Evolutionary conservation across 2,329 filamentous ascomycete species (phyloP), one percentile per base, ranked within the genome.

Genomic region (Aspergillus terreus): DNA sequence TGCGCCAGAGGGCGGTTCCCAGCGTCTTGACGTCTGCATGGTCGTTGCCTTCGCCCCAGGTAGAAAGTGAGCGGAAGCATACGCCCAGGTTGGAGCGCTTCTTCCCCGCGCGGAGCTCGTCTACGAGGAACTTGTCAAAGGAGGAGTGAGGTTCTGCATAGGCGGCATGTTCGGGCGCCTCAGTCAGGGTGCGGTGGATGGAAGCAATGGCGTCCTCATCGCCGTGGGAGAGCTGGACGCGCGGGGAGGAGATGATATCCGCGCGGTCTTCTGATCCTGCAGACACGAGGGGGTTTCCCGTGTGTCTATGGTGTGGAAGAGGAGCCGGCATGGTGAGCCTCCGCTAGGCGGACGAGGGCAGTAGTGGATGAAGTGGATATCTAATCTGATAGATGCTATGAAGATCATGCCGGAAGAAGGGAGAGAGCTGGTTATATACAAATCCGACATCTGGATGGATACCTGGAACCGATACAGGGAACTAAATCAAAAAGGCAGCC

Each of bases 11-110:
- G 1, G 87, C 86, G 47, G 85, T 80, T 0, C 86, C 86, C 0
- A 91, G 69, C 0, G 86, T 89, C 57, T 82, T 82, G 17, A 87
- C 84, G 57, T 85, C 83, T 0, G 79, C 78, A 2, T 85, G 76
- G 1, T 80, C 83, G 33, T 79, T 80, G 5, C 82, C 84, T 9
- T 82, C 72, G 11, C 87, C 87, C 69, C 86, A 85, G 15, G 90
- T 87, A 0, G 82, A 88, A 42, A 91, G 74, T 54, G 86, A 78
- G 67, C 85, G 86, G 73, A 85, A 91, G 5, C 88, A 76, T 1
- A 91, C 84, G 2, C 88, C 87, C 4, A 91, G 81, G 61, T 84
- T 86, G 67, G 90, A 89, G 7, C 82, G 78, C 0, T 85, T 86
- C 43, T 73, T 74, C 6, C 81, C 84, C 4, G 66, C 63, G 47